Conservation (phyloP, 345 rosid genomes). For the Kernera saxatilis region DNA sequence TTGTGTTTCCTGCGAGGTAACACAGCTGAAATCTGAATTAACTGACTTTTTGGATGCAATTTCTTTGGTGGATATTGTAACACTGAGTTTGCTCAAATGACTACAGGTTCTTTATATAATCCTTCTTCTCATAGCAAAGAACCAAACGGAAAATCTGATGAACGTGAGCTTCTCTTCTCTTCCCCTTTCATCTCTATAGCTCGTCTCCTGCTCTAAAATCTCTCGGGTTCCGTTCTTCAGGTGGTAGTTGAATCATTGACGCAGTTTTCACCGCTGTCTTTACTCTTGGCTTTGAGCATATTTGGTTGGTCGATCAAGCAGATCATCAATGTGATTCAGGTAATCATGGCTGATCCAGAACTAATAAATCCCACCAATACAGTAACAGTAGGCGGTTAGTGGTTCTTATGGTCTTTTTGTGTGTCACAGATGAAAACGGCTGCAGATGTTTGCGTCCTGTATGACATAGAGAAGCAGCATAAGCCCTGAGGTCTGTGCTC, state of each 20-base stretch:
- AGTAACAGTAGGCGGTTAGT: background rate
- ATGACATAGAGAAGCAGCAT: slow-evolving; percentile 65
- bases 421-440: slow-evolving; percentile 85
- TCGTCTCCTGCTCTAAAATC: background rate
- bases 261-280: slow-evolving; percentile 44
- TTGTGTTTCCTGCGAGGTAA: slow-evolving; percentile 92
- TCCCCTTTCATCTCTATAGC: background rate
- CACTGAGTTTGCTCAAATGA: background rate
- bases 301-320: slow-evolving; percentile 90
- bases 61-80: background rate
- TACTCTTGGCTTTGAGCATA: slow-evolving; percentile 51
- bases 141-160: slow-evolving; percentile 51
- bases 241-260: slow-evolving; percentile 41
- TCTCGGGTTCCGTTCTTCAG: slow-evolving; percentile 34
- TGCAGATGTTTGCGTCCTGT: slow-evolving; percentile 77
- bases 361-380: background rate
- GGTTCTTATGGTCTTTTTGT: background rate
- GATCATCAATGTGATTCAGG: slow-evolving; percentile 78
- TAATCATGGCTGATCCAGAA: slow-evolving; percentile 20
- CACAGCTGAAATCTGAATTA: background rate
- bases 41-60: background rate
- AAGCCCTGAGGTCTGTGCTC: slow-evolving; percentile 23
- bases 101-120: slow-evolving; percentile 78
- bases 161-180: slow-evolving; percentile 42
- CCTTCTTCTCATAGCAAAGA: slow-evolving; percentile 62